These are phyloP conservation scores for Fusarium sp. DNA, from an alignment of 2,329 filamentous ascomycete genomes.

Conservation along the genomic window DNA sequence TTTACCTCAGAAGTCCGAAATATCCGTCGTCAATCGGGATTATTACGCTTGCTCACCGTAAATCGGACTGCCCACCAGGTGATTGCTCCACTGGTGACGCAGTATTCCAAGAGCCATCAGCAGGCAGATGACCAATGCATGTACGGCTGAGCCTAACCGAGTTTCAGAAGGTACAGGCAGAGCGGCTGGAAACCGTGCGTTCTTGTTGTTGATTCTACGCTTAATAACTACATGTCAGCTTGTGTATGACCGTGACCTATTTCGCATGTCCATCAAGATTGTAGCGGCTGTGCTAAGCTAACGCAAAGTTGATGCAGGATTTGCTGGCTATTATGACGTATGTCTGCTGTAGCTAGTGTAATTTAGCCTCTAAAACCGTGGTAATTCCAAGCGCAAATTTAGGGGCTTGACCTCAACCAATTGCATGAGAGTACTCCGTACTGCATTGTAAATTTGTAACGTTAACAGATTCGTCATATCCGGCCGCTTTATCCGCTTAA, in stretches of 20 bases:
- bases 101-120: not conserved
- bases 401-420: fast-evolving
- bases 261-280: fast-evolving
- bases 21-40: not conserved
- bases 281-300: not conserved
- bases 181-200: fast-evolving
- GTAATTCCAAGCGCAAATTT: not conserved
- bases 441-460: too few relatives aligned
- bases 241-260: not conserved
- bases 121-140: too few relatives aligned
- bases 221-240: not conserved
- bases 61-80: fast-evolving
- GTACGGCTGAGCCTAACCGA: too few relatives aligned
- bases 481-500: not conserved
- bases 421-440: not conserved
- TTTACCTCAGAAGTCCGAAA: not conserved
- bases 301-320: fast-evolving
- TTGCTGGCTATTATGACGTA: not conserved
- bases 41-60: not conserved
- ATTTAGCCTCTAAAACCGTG: fast-evolving
- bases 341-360: not conserved
- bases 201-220: too few relatives aligned
- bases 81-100: not conserved
- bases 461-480: fast-evolving
- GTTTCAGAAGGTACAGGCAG: too few relatives aligned